Base-by-base conservation (phyloP, 208 protist species). In the Trypanosoma cruzi region DNA sequence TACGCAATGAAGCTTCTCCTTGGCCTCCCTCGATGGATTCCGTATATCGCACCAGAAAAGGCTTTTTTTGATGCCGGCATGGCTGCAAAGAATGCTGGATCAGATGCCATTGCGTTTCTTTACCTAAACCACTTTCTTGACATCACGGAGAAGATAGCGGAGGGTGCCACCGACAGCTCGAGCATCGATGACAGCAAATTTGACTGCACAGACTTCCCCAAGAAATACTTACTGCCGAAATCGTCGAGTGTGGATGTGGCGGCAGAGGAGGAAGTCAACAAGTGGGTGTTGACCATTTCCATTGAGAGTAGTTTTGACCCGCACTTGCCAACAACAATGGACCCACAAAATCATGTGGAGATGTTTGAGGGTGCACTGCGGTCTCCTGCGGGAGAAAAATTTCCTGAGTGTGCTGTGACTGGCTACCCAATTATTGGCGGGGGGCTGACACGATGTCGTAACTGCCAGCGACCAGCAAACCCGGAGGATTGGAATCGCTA, bases 121-220 rank as follows among this genome's bases (percentile, higher is more conserved):
- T 98, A 98, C 70, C 84, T 98, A 24, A 99, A 99, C 84, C 93
- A 94, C 26, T 98, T 93, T 60, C 83, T 99, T 32, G 97, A 99
- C 80, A 94, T 99, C 59, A 78, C 65, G 61, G 97, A 99, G 72
- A 81, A 81, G 29, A 96, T 98, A 32, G 96, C 98, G 24, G 95
- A 98, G 54, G 88, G 85, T 29, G 89, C 95, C 29, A 28, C 50
- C 2, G 88, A 90, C 62, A 87, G 81, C 67, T 73, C 69, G 42
- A 77, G 75, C 48, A 91, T 99, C 58, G 92, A 97, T 60, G 95
- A 97, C 80, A 75, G 73, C 7, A 95, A 98, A 77, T 98, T 98
- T 75, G 81, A 79, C 44, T 80, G 83, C 42, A 92, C 89, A 0
- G 93, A 98, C 73, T 92, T 98, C 55, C 95, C 94, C 4, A 86